Percentiles rank a stretch among this genome's conserved stretches.
Conservation (phyloP, 2,329 filamentous ascomycete genomes). For the Atkinsonella hypoxylon region DNA sequence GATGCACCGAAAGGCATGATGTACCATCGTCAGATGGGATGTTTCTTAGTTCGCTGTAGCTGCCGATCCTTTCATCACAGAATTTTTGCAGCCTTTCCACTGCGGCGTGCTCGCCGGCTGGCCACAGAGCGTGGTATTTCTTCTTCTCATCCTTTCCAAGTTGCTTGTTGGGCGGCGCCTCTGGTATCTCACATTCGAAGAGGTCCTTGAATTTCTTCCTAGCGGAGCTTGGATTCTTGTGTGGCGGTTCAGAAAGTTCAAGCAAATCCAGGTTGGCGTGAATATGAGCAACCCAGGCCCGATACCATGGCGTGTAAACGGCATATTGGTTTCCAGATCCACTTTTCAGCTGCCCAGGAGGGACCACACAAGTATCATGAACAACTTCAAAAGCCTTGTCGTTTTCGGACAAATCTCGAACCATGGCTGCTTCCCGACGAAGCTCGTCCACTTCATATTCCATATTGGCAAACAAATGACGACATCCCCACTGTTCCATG, state of each 20-base stretch:
- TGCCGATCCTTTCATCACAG: constrained; percentile 46
- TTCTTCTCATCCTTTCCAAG: constrained; percentile 47
- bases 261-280: constrained; percentile 58
- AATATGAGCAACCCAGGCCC: constrained; percentile 61
- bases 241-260: constrained; percentile 41
- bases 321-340: constrained; percentile 68
- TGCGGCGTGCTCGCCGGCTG: constrained; percentile 65
- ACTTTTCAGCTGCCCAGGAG: constrained; percentile 55
- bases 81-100: constrained; percentile 52
- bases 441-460: constrained; percentile 92
- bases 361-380: constrained; percentile 74
- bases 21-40: constrained; percentile 51
- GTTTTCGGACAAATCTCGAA: constrained; percentile 46
- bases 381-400: constrained; percentile 59
- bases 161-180: constrained; percentile 49
- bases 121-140: constrained; percentile 51
- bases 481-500: constrained; percentile 59
- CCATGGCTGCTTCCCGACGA: constrained; percentile 58
- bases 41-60: constrained; percentile 55
- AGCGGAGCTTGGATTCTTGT: constrained; percentile 20
- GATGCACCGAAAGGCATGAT: constrained; percentile 59
- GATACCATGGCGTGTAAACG: constrained; percentile 76
- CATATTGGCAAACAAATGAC: constrained; percentile 68
- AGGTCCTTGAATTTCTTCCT: constrained; percentile 37
- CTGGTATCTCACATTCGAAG: constrained; percentile 50